Conservation (phyloP, 1,284 basidiomycete species). For the Inonotus obliquus region DNA sequence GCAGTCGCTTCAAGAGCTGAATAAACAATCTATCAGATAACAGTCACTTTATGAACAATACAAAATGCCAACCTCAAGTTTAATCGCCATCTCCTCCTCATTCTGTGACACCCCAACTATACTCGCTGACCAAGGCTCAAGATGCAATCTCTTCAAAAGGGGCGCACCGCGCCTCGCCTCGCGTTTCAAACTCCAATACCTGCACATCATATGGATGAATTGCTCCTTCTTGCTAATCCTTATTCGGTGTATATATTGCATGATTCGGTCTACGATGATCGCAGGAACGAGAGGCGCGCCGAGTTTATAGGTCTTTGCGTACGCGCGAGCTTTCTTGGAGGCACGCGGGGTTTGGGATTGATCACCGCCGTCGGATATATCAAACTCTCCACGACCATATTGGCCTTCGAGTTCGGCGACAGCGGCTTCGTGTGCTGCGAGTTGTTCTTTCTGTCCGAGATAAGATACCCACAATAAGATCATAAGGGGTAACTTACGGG, state of each 20-base stretch:
- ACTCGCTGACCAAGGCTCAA: constrained; percentile 96
- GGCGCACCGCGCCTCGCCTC: constrained; percentile 93
- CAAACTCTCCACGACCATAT: constrained; percentile 27
- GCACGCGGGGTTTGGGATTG: constrained; percentile 28
- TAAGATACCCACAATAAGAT: constrained; percentile 13
- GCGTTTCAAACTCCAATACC: constrained; percentile 96
- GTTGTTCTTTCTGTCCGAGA: constrained; percentile 55
- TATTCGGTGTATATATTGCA: constrained; percentile 74
- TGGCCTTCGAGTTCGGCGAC: constrained; percentile 33
- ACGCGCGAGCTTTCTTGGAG: constrained; percentile 73
- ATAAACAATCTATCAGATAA: constrained; percentile 17
- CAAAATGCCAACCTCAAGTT: constrained; percentile 61
- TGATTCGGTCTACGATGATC: constrained; percentile 71
- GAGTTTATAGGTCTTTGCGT: constrained; percentile 75
- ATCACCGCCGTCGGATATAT: constrained; percentile 33
- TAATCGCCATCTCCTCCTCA: constrained; percentile 81
- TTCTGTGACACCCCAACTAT: constrained; percentile 55
- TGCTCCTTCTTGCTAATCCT: constrained; percentile 72
- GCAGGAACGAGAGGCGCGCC: constrained; percentile 74
- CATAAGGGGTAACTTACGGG: constrained; percentile 52
- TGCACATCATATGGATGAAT: constrained; percentile 76
- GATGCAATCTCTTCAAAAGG: constrained; percentile 86
- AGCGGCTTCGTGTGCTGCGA: constrained; percentile 53
- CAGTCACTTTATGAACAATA: constrained; percentile 5
- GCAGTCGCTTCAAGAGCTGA: constrained; percentile 67